Percentiles rank a stretch among this genome's conserved stretches.
Evolutionary conservation across 768 basidiomycete species (phyloP).

Genomic region (Psilocybe sp.): DNA sequence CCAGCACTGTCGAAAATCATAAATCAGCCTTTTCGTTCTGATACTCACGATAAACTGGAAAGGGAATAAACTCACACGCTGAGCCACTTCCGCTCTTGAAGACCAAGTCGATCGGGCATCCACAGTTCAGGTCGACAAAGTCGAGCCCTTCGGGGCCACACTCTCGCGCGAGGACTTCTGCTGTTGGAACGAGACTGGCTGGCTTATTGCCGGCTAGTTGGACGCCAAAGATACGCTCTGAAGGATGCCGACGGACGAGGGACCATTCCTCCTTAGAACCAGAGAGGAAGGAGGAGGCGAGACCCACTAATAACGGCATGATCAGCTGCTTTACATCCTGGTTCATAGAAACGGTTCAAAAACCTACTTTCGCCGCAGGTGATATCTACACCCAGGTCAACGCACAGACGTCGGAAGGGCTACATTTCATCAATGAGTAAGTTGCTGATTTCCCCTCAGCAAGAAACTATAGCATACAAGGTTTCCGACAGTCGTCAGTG

Average conservation of each 20-base stretch:
- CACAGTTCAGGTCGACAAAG: conserved; percentile 94
- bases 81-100: conserved; percentile 90
- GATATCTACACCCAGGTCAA: conserved; percentile 86
- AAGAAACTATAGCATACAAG: conserved; percentile 51
- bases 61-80: conserved; percentile 56
- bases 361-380: conserved; percentile 88
- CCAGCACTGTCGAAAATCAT: conserved; percentile 60
- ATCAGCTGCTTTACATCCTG: conserved; percentile 2
- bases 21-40: neutral
- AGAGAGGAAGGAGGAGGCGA: conserved; percentile 84
- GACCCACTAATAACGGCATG: conserved; percentile 62
- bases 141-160: conserved; percentile 60
- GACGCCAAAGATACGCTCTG: conserved; percentile 84
- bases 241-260: conserved; percentile 83
- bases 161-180: conserved; percentile 77
- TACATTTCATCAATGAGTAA: conserved; percentile 22
- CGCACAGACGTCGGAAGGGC: conserved; percentile 92
- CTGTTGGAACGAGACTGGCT: conserved; percentile 69
- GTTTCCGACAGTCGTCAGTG: conserved; percentile 94
- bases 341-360: neutral
- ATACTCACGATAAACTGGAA: neutral
- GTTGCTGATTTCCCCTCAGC: neutral
- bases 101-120: conserved; percentile 96
- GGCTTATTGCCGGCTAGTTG: conserved; percentile 93
- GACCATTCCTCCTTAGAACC: conserved; percentile 97